Evolutionary conservation across 352 stramenopile species (phyloP).

Genomic region (Phytophthora crassamura): DNA sequence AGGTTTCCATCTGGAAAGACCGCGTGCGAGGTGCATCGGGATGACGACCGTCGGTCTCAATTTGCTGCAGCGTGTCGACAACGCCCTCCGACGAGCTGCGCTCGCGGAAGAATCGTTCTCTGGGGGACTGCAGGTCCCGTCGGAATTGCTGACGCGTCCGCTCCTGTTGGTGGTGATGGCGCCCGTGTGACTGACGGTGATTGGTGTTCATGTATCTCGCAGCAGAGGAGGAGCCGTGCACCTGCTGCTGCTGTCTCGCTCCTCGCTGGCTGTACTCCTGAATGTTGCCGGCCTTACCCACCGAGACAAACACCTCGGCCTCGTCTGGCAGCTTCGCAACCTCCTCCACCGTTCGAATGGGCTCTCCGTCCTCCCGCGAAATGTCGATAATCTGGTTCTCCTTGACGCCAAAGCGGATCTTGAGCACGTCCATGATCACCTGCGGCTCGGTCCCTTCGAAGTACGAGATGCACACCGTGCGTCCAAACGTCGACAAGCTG

Average conservation of each 20-base stretch:
- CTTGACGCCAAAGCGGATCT: conserved; percentile 80
- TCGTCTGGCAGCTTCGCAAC: conserved; percentile 63
- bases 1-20: conserved; percentile 58
- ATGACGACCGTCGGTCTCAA: conserved; percentile 24
- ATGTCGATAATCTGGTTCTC: conserved; percentile 84
- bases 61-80: conserved; percentile 50
- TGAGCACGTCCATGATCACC: conserved; percentile 77
- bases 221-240: conserved; percentile 18
- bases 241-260: conserved; percentile 32
- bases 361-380: conserved; percentile 71
- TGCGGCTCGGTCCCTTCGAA: conserved; percentile 81
- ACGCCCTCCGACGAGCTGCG: conserved; percentile 66
- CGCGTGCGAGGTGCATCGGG: conserved; percentile 50
- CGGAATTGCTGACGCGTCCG: conserved; percentile 38
- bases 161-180: conserved; percentile 32
- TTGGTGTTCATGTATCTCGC: conserved; percentile 26
- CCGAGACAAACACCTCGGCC: conserved; percentile 73
- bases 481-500: conserved; percentile 79
- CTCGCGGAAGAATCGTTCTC: conserved; percentile 50
- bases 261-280: conserved; percentile 51
- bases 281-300: conserved; percentile 82
- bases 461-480: conserved; percentile 82
- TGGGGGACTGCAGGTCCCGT: conserved; percentile 38
- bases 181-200: conserved; percentile 20
- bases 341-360: conserved; percentile 55